Evolutionary conservation across 2,329 filamentous ascomycete species (phyloP).

Genomic region (Fusarium nematophilum): DNA sequence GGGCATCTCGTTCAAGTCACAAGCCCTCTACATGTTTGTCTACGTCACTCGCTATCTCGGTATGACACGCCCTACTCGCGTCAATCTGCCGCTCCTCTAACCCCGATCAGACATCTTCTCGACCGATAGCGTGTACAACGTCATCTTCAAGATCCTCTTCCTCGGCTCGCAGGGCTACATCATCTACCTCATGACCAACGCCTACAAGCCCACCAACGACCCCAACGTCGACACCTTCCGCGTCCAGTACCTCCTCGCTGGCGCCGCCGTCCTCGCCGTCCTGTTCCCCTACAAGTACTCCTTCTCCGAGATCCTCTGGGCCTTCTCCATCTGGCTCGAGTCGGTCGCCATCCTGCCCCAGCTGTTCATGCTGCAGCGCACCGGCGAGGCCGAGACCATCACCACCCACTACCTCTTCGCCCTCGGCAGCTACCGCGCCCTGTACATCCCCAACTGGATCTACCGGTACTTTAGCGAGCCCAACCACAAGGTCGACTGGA

Average conservation of each 20-base stretch:
- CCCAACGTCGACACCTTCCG: constrained; percentile 98
- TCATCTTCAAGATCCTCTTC: constrained; percentile 95
- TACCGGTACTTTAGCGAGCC: constrained; percentile 85
- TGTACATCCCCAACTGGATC: constrained; percentile 99
- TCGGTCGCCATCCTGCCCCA: constrained; percentile 96
- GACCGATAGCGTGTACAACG: constrained; percentile 88
- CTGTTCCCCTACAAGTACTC: constrained; percentile 89
- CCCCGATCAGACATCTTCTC: constrained; percentile 79
- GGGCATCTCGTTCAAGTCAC: constrained; percentile 98
- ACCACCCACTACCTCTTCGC: constrained; percentile 98
- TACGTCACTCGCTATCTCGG: constrained; percentile 94
- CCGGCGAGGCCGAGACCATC: constrained; percentile 98
- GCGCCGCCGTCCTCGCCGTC: constrained; percentile 80
- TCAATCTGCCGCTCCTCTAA: constrained; percentile 6
- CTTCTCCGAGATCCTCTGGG: constrained; percentile 89
- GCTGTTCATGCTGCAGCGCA: constrained; percentile 97
- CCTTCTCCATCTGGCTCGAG: constrained; percentile 98
- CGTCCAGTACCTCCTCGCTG: constrained; percentile 91
- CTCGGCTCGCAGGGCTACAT: constrained; percentile 91
- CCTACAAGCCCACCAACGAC: constrained; percentile 97
- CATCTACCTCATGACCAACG: constrained; percentile 96
- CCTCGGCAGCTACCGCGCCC: constrained; percentile 86
- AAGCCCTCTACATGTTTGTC: constrained; percentile 92
- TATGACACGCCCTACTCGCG: constrained; percentile 49
- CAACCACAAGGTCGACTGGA: constrained; percentile 81